phyloP scores from a whole-genome alignment of 73 alveolate species.

The Paramecium primaurelia region DNA sequence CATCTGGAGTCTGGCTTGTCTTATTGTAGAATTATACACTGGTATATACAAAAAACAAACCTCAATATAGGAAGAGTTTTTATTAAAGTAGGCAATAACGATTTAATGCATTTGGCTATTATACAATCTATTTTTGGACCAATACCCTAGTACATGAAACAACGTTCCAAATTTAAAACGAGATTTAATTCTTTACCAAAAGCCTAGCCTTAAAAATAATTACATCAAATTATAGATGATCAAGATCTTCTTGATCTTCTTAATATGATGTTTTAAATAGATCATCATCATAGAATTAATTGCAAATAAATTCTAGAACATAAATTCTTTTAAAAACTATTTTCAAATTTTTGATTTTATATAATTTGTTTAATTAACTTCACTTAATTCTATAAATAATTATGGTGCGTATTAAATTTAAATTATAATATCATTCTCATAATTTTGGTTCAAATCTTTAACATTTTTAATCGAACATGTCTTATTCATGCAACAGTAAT shows the following conservation, averaged over 20 bases:
- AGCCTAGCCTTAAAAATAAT: constrained; percentile 15
- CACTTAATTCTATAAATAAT: background rate
- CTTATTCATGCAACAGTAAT: background rate
- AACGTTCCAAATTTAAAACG: constrained; percentile 42
- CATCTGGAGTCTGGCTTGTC: constrained; percentile 97
- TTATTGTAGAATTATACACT: constrained; percentile 90
- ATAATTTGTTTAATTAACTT: background rate
- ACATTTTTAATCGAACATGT: background rate
- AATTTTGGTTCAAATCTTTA: background rate
- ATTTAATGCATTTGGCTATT: constrained; percentile 93
- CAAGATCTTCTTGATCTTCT: constrained; percentile 72
- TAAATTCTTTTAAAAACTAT: constrained; percentile 63
- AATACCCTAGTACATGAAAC: constrained; percentile 93
- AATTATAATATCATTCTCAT: background rate
- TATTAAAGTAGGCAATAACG: constrained; percentile 87
- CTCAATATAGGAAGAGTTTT: background rate
- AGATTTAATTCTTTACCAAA: background rate
- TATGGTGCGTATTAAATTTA: background rate
- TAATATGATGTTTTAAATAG: constrained; percentile 67
- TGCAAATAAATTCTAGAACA: constrained; percentile 76
- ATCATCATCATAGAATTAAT: constrained; percentile 74
- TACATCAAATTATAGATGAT: constrained; percentile 44
- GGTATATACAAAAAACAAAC: constrained; percentile 84
- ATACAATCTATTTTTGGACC: constrained; percentile 90
- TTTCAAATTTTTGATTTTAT: background rate